Evolutionary conservation across 2,329 filamentous ascomycete genomes (phyloP), one percentile per base, ranked within the genome.

Genomic region (Colletotrichum horii): DNA sequence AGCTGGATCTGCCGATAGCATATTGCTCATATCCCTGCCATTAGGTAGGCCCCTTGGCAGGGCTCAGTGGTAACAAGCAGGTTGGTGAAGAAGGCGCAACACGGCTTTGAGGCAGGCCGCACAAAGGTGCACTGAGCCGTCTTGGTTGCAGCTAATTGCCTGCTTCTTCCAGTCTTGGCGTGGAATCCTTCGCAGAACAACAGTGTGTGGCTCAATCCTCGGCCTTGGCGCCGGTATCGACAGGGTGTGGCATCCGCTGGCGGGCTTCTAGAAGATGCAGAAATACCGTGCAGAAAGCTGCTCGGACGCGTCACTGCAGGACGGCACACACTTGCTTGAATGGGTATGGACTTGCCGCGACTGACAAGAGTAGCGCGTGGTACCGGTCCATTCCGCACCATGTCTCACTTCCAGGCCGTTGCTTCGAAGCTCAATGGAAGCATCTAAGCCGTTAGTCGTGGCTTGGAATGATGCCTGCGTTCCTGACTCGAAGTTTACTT

Each of bases 221-320:
- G 16, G 30, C 24, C 30, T 66, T 61, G 58, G 70, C 65, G 19
- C 28, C 26, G 26, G 56, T 30, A 26, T 9, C 26, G 38, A 26
- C 58, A 61, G 14, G 65, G 65, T 74, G 60, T 55, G 22, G 11
- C 52, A 69, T 34, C 65, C 58, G 12, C 65, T 26, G 30, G 28
- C 34, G 56, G 22, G 24, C 70, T 70, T 76, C 71, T 70, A 70
- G 74, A 76, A 75, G 60, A 70, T 26, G 16, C 48, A 28, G 43
- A 70, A 62, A 70, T 52, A 30, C 70, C 65, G 70, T 58, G 48
- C 28, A 58, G 43, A 34, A 48, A 22, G n/a, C 36, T n/a, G 48
- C 36, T 60, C 72, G 22, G 58, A 67, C 26, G 48, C 16, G 28
- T 65, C 26, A 43, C 68, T 71, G 68, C 68, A 66, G 52, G 14